These are phyloP conservation scores for Ceratobasidium theobromae DNA, from an alignment of 1,284 basidiomycete species.

Conservation along the genomic window DNA sequence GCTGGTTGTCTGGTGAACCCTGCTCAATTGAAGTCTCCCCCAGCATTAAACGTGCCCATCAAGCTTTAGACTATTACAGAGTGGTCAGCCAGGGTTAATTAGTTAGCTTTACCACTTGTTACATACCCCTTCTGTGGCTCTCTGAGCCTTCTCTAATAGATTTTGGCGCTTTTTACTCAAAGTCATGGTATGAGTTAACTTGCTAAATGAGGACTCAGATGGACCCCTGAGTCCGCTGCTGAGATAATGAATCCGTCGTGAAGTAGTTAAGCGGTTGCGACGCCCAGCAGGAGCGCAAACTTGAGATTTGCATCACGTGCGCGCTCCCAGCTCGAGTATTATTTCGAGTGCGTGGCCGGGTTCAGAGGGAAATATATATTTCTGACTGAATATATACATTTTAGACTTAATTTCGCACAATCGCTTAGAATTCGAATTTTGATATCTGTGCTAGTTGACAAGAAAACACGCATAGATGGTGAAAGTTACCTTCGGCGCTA, in stretches of 20 bases:
- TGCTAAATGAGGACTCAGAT: no score
- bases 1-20: not conserved
- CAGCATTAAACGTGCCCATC: no score
- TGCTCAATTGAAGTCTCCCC: not conserved
- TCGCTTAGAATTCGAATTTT: not conserved
- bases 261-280: not conserved
- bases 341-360: not conserved
- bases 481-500: no score
- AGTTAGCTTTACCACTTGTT: no score
- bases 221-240: constrained; percentile 3
- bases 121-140: no score
- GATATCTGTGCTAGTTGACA: not conserved
- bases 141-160: no score
- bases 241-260: not conserved
- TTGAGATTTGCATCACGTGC: not conserved
- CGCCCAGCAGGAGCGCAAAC: not conserved
- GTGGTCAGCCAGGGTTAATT: no score
- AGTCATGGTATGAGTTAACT: no score
- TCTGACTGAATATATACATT: not conserved
- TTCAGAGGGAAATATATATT: not conserved
- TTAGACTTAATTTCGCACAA: not conserved
- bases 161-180: no score
- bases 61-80: no score
- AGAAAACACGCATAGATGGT: not conserved
- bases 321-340: not conserved